phyloP scores from a whole-genome alignment of 2,329 filamentous ascomycete species.

The Penicillium vulpinum region DNA sequence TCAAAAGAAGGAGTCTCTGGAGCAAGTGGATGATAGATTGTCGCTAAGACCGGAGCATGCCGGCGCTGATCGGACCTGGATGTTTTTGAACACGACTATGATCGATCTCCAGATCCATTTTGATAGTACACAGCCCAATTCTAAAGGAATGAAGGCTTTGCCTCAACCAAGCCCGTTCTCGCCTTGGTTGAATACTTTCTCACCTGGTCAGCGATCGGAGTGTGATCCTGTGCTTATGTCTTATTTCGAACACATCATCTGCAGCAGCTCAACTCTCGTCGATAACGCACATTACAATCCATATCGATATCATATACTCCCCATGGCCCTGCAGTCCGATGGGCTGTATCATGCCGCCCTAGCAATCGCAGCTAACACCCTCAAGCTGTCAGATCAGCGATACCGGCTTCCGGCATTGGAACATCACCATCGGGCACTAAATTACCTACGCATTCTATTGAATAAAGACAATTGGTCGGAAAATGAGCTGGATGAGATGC shows the following conservation, averaged over 20 bases:
- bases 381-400: slow-evolving; percentile 21
- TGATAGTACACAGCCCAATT: background rate
- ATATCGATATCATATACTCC: slow-evolving; percentile 31
- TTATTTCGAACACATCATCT: slow-evolving; percentile 29
- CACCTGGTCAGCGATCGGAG: background rate
- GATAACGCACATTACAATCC: slow-evolving; percentile 30
- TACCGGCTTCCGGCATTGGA: slow-evolving; percentile 26
- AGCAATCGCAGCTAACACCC: slow-evolving; percentile 28
- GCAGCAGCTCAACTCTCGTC: slow-evolving; percentile 29
- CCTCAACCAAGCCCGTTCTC: background rate
- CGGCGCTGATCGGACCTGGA: slow-evolving; percentile 2
- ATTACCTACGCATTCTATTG: slow-evolving; percentile 9
- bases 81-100: slow-evolving; percentile 15
- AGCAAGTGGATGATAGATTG: background rate
- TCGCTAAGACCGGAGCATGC: background rate
- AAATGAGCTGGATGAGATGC: slow-evolving; percentile 28
- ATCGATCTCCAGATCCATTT: slow-evolving; percentile 16
- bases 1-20: background rate
- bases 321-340: slow-evolving; percentile 29
- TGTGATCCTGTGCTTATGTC: slow-evolving; percentile 24
- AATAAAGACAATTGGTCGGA: slow-evolving; percentile 7
- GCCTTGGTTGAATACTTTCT: slow-evolving; percentile 5
- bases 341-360: slow-evolving; percentile 30
- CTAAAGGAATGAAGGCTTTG: background rate
- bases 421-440: slow-evolving; percentile 18